These are phyloP conservation scores for Colletotrichum sp. DNA, from an alignment of 2,329 filamentous ascomycete genomes.

Conservation along the genomic window DNA sequence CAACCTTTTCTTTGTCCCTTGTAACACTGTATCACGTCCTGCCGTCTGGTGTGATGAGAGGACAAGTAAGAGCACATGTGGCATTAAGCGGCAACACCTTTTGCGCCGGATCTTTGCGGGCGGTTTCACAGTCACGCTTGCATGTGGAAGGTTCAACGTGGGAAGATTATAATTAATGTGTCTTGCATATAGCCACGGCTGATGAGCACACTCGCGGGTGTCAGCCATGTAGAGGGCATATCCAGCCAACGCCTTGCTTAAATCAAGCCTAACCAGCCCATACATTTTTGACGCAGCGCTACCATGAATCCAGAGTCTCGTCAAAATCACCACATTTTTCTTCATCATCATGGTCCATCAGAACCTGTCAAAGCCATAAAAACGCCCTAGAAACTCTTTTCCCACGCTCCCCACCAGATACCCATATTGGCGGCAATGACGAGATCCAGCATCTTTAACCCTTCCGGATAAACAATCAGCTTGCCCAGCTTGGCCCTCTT, in stretches of 20 bases:
- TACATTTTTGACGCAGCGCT: neutral
- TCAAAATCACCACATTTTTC: neutral
- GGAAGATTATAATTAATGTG: neutral
- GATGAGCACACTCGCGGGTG: neutral
- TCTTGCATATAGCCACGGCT: neutral
- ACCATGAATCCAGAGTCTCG: neutral
- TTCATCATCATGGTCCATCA: neutral
- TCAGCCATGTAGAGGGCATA: neutral
- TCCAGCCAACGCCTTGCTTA: conserved; percentile 11
- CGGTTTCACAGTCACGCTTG: neutral
- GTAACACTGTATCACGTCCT: neutral
- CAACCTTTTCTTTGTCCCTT: conserved; percentile 18
- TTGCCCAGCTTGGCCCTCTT: conserved; percentile 94
- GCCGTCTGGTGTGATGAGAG: neutral
- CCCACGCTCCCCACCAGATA: conserved; percentile 92
- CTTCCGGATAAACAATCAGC: conserved; percentile 86
- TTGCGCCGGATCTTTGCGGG: neutral
- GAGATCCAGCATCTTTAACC: conserved; percentile 93
- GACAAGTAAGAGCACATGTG: neutral
- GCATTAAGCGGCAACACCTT: neutral
- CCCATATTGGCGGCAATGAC: conserved; percentile 90
- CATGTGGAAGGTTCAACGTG: neutral
- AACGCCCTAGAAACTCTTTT: conserved; percentile 48
- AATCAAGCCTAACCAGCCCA: neutral
- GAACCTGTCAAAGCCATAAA: neutral